A percentile compares a stretch with the other conserved stretches of the same genome.
These are phyloP conservation scores for Paxillus involutus DNA, from an alignment of 768 basidiomycete genomes.

Conservation along the genomic window DNA sequence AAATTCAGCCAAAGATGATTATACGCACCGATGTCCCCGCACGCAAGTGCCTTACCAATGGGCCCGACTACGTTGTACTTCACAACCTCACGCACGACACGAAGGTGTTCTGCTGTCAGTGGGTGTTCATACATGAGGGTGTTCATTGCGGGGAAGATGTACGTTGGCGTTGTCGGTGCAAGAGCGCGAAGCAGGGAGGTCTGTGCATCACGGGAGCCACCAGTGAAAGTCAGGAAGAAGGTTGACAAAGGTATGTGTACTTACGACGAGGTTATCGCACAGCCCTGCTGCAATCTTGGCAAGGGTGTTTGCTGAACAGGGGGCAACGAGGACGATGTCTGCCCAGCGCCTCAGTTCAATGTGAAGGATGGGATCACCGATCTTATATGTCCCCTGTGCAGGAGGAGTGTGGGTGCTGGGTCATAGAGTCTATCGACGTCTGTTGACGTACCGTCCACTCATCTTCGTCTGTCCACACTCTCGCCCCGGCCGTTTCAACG, in stretches of 20 bases:
- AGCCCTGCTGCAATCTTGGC: constrained; percentile 87
- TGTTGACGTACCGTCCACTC: constrained; percentile 81
- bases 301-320: constrained; percentile 96
- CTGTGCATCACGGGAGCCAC: constrained; percentile 30
- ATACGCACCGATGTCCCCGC: constrained; percentile 82
- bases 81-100: constrained; percentile 70
- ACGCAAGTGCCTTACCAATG: constrained; percentile 84
- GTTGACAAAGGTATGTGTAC: background rate
- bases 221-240: background rate
- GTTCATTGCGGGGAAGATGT: constrained; percentile 97
- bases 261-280: constrained; percentile 88
- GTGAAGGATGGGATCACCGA: constrained; percentile 93
- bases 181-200: constrained; percentile 84
- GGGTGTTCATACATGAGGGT: constrained; percentile 97
- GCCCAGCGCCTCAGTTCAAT: constrained; percentile 96
- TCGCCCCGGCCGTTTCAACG: constrained; percentile 49
- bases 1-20: background rate
- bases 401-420: background rate
- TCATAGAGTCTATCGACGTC: background rate
- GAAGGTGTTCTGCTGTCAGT: constrained; percentile 81
- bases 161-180: constrained; percentile 81
- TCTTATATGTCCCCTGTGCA: constrained; percentile 62
- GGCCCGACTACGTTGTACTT: constrained; percentile 84
- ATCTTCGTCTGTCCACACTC: constrained; percentile 87
- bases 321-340: constrained; percentile 91